Base-by-base conservation (phyloP, 2,329 filamentous ascomycete genomes). In the Ceratocystis colombiana region DNA sequence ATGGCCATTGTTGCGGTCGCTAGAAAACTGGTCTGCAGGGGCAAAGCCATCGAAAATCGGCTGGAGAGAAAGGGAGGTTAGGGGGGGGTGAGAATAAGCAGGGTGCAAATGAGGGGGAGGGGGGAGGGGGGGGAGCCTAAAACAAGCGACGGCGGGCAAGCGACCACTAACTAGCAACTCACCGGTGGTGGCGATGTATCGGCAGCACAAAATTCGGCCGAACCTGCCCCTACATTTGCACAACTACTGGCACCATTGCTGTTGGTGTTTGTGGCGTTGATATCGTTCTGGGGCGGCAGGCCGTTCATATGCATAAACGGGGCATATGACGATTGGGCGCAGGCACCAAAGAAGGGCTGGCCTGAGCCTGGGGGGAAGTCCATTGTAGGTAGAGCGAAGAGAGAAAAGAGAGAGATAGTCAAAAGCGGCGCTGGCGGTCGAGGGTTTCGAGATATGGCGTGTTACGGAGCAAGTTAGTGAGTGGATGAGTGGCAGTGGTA, bases 221-320 rank as follows among this genome's bases (percentile, higher is more conserved):
- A 82, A 33, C 76, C 75, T 57, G 48, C 8, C 20, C 66, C 81
- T 82, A 71, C 80, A 80, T 67, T 81, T 80, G 73, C 81, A 79
- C 66, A 81, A 8, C 48, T n/a, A 2, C 3, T 33, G 6, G 53
- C 53, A 12, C 12, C 25, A 50, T 22, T 20, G 25, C 17, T n/a
- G 12, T 57, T 33, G 53, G 53, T 7, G 17, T 7, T 50, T n/a
- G 6, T 50, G 46, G 46, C 12, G 48, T 8, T 25, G 5, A 53
- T n/a, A 25, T 25, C n/a, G 15, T 3, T 5, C 53, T 33, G 53
- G 12, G 82, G 81, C 69, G 81, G 83, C 72, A 82, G 72, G 61
- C 80, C 80, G 66, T 79, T 75, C 65, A 84, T 78, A 69, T 77
- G 76, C 72, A 83, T 77, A 72, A 83, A 84, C 71, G 78, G 77